phyloP scores from a whole-genome alignment of 108 stramenopile genomes.

The Chaetoceros tenuissimus region DNA sequence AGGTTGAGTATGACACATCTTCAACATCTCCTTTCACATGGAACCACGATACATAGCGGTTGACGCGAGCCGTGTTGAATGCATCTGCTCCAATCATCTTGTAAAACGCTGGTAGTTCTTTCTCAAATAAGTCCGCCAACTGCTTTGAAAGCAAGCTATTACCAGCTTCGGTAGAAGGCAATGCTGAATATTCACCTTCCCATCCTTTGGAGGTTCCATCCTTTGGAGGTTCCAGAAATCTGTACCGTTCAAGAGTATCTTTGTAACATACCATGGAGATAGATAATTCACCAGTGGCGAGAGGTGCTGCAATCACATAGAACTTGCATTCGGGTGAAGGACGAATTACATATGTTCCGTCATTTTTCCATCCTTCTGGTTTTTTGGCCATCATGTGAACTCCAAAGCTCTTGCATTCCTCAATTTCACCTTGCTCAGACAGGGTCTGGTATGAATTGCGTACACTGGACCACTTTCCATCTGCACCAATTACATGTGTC shows the following conservation, averaged over 20 bases:
- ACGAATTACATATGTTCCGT: too few species aligned
- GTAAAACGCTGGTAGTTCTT: constrained; percentile 14
- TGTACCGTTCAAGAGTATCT: constrained; percentile 12
- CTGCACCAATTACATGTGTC: too few species aligned
- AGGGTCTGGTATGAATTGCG: too few species aligned
- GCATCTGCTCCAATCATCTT: constrained; percentile 4
- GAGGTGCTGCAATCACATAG: constrained; percentile 14
- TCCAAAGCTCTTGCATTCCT: too few species aligned
- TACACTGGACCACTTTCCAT: too few species aligned
- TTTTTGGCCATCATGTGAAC: too few species aligned
- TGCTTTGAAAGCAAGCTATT: background rate
- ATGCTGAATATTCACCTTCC: constrained; percentile 22
- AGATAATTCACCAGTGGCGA: constrained; percentile 5
- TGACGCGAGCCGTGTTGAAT: constrained; percentile 13
- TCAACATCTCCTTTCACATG: constrained; percentile 8
- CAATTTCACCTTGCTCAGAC: too few species aligned
- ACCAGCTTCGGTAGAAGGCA: constrained; percentile 8
- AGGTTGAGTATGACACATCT: constrained; percentile 10
- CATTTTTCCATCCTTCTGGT: too few species aligned
- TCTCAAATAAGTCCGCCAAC: constrained; percentile 11
- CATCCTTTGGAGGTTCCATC: constrained; percentile 12
- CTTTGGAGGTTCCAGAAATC: constrained; percentile 14
- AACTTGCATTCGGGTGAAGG: constrained; percentile 26
- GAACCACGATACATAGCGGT: constrained; percentile 20
- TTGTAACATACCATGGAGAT: constrained; percentile 17